Base-by-base conservation (phyloP, 768 basidiomycete genomes). In the Suillus occidentalis region DNA sequence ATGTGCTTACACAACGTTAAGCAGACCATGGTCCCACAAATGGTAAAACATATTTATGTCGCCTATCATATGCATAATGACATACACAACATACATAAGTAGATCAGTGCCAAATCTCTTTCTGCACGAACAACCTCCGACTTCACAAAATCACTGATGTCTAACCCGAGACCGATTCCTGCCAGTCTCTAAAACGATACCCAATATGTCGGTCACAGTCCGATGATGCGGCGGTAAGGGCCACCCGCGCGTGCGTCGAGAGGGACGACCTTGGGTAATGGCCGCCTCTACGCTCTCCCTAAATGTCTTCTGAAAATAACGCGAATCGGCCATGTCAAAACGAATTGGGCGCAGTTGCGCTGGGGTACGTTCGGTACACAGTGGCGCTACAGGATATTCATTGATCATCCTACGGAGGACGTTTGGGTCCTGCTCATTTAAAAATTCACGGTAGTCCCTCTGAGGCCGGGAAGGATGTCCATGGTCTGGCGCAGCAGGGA, bases 191-290 rank as follows among this genome's bases (percentile, higher is more conserved):
- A 43, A 50, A 47, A 56, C 31, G 22, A 59, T 47, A 12, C 57
- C 61, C 25, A 53, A 7, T 7, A 56, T 43, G 25, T 62, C 10
- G 8, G 6, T n/a, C 10, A 36, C 42, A 2, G n/a, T n/a, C 53
- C 56, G 6, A 67, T 9, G 18, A 65, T 39, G 20, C 67, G 65
- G 45, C 59, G 65, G 36, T 55, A 62, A 6, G 25, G 22, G 31
- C 52, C 61, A 31, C 65, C 58, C 37, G 39, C 65, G 18, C 65
- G 66, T 31, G 49, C 67, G 40, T 67, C 65, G 5, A 67, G 65
- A n/a, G 16, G 67, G 65, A 25, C 65, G 65, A 43, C 67, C 67
- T 20, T 47, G 50, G 6, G 43, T 43, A 22, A 59, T 3, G 3
- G 67, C 67, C 6, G 36, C n/a, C n/a, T 49, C 61, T 8, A 58